phyloP scores from a whole-genome alignment of 257 asterid species.

The Phtheirospermum japonicum region DNA sequence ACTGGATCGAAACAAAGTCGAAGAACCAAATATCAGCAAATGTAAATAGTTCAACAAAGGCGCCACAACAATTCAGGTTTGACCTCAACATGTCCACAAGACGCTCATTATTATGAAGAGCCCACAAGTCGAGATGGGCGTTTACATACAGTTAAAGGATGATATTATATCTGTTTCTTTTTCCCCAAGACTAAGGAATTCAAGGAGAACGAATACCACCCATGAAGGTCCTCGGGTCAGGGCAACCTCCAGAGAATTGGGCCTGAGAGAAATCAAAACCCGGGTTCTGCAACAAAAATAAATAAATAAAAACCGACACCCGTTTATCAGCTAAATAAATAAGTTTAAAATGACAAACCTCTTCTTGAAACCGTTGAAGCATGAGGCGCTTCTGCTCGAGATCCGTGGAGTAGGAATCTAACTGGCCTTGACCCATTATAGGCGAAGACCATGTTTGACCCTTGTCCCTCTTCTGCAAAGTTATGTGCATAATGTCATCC shows the following conservation, averaged over 20 bases:
- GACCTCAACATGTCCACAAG: not conserved
- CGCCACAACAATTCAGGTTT: not conserved
- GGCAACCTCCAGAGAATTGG: slow-evolving; percentile 74
- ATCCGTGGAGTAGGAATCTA: slow-evolving; percentile 81
- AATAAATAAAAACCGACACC: not conserved
- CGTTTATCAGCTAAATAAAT: slow-evolving; percentile 16
- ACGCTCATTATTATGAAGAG: not conserved
- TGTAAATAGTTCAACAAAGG: not conserved
- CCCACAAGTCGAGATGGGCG: not conserved
- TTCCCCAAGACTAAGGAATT: slow-evolving; percentile 13
- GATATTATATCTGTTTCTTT: not conserved
- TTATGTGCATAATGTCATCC: slow-evolving; percentile 84
- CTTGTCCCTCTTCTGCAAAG: slow-evolving; percentile 92
- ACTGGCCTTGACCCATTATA: slow-evolving; percentile 73
- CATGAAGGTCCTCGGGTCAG: slow-evolving; percentile 84
- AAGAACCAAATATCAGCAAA: not conserved
- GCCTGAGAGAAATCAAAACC: slow-evolving; percentile 92
- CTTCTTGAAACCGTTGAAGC: slow-evolving; percentile 98
- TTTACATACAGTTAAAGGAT: not conserved
- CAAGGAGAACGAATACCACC: slow-evolving; percentile 61
- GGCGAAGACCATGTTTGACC: slow-evolving; percentile 98
- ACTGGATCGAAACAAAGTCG: not conserved
- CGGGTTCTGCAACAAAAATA: slow-evolving; percentile 55
- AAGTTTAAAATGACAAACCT: slow-evolving; percentile 48
- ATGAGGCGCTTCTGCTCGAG: slow-evolving; percentile 93